These are phyloP conservation scores for Paecilomyces niveus DNA, from an alignment of 2,329 filamentous ascomycete species.

Conservation along the genomic window DNA sequence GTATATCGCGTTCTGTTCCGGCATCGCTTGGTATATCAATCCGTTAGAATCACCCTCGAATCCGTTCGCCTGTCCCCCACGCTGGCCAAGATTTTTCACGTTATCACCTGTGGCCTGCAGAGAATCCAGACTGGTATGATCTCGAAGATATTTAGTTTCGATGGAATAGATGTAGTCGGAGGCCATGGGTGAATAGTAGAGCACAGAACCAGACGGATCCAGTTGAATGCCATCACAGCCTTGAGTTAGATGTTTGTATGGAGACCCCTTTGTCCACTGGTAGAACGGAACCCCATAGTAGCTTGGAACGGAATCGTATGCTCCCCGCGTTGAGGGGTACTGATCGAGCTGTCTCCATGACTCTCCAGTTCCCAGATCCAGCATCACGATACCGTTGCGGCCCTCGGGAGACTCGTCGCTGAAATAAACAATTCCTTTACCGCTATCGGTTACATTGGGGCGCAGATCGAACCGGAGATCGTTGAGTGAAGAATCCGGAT, in stretches of 20 bases:
- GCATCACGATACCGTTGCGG: constrained; percentile 40
- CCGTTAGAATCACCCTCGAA: constrained; percentile 40
- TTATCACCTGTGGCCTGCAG: constrained; percentile 40
- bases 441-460: constrained; percentile 30
- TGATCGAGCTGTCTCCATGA: constrained; percentile 13
- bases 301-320: constrained; percentile 23
- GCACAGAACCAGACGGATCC: constrained; percentile 26
- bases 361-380: constrained; percentile 13
- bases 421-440: constrained; percentile 39
- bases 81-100: constrained; percentile 39
- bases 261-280: constrained; percentile 3
- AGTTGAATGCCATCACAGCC: constrained; percentile 18
- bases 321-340: constrained; percentile 14
- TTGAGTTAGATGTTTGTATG: constrained; percentile 5
- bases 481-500: constrained; percentile 42
- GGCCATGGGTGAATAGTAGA: constrained; percentile 39
- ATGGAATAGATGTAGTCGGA: constrained; percentile 27
- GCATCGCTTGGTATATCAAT: constrained; percentile 42
- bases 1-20: constrained; percentile 39
- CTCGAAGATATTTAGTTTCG: constrained; percentile 29
- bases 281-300: constrained; percentile 30
- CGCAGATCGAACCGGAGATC: constrained; percentile 42
- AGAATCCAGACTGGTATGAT: constrained; percentile 20
- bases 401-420: constrained; percentile 42
- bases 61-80: constrained; percentile 40